Evolutionary conservation across 2,329 filamentous ascomycete species (phyloP), one percentile per base, ranked within the genome.

Genomic region (Fusarium chaquense): DNA sequence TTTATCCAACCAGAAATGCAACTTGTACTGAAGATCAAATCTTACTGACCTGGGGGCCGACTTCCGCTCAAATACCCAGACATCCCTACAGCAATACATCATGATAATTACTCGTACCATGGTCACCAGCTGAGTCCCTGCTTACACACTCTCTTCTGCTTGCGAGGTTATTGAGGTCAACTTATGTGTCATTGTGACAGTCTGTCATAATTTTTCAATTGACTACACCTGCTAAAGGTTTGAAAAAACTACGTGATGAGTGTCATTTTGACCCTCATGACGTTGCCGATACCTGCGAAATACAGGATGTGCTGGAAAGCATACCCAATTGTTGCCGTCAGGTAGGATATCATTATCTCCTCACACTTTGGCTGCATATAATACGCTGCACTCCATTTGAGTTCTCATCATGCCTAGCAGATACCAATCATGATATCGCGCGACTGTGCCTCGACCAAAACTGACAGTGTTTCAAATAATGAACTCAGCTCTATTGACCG

Each of bases 51-150:
- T 68, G 51, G 7, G 5, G 59, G 33, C 35, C 46, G 35, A 51
- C 53, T 35, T 46, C 32, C 41, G n/a, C 36, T 28, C 38, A 28
- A 32, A 47, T 13, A 22, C 36, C 28, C 7, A 36, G 7, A 45
- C 3, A 40, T 38, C 38, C n/a, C 41, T 50, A 46, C 45, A 44
- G 46, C 43, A 49, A 50, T 43, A 50, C 36, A 65, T 57, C 59
- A 64, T 71, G 57, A 55, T 70, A 52, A 65, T 63, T 47, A 41
- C 41, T 18, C 47, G 20, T 40, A 50, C 44, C 47, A 45, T 54
- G 59, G 28, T 28, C 44, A 58, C 68, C 60, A 56, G 38, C 52
- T 52, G 50, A 61, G 58, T 16, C 1, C 6, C 15, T 41, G n/a
- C 26, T 8, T 13, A 41, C n/a, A 30, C 35, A 36, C 36, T 20